Evolutionary conservation across 345 rosid genomes (phyloP).

Genomic region (Citrus cavaleriei): DNA sequence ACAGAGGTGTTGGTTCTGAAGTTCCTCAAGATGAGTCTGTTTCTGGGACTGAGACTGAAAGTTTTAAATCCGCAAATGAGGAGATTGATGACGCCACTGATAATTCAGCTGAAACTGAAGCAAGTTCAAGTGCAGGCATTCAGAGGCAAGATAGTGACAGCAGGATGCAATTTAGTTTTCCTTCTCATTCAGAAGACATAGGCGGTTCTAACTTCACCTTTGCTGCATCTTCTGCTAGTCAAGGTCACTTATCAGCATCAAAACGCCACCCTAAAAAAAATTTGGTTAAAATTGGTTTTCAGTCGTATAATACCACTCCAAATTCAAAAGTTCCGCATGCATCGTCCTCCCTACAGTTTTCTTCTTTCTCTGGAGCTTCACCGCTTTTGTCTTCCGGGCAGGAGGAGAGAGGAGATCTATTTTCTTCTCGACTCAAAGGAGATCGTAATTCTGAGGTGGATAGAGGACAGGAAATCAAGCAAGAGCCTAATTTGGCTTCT

Average conservation of each 20-base stretch:
- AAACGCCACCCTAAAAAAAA: conserved; percentile 44
- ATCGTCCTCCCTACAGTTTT: conserved; percentile 41
- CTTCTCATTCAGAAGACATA: conserved; percentile 32
- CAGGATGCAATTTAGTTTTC: conserved; percentile 26
- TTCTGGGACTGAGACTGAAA: conserved; percentile 82
- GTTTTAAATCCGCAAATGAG: conserved; percentile 84
- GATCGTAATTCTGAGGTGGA: conserved; percentile 31
- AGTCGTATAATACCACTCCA: conserved; percentile 32
- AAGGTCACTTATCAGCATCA: conserved; percentile 37
- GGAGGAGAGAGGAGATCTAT: conserved; percentile 32
- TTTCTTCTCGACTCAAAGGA: conserved; percentile 31
- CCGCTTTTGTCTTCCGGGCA: conserved; percentile 33
- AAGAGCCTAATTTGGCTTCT: conserved; percentile 36
- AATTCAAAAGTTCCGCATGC: conserved; percentile 36
- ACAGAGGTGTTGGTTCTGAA: conserved; percentile 33
- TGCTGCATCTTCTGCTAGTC: conserved; percentile 55
- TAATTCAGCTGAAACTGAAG: conserved; percentile 60
- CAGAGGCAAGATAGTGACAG: conserved; percentile 46
- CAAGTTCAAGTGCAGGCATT: conserved; percentile 44
- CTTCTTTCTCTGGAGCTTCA: conserved; percentile 43
- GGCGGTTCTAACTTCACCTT: conserved; percentile 66
- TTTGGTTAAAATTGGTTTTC: conserved; percentile 34
- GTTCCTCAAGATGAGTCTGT: conserved; percentile 42
- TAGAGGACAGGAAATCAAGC: conserved; percentile 39
- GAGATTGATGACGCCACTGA: conserved; percentile 61